A percentile compares a stretch with the other conserved stretches of the same genome.
These are phyloP conservation scores for Penicillium goetzii DNA, from an alignment of 495 filamentous ascomycete genomes.

Conservation along the genomic window DNA sequence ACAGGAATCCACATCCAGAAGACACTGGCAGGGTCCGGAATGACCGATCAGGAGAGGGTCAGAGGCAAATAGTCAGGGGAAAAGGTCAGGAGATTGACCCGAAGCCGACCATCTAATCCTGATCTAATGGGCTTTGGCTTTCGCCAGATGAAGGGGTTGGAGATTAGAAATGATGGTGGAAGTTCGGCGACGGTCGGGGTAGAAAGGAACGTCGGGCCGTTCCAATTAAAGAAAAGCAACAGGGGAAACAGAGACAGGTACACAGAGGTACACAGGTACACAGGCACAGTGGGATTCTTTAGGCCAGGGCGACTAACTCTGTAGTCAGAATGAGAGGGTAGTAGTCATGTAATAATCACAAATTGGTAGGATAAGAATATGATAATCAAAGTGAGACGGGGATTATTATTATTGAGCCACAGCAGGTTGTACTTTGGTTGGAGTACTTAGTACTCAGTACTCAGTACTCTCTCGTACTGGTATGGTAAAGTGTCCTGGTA, in stretches of 20 bases:
- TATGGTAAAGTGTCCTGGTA: neutral
- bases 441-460: too few relatives aligned
- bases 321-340: slow-evolving; percentile 6
- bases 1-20: slow-evolving; percentile 32
- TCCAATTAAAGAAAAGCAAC: slow-evolving; percentile 3
- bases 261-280: neutral
- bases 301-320: neutral
- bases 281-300: neutral
- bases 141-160: neutral
- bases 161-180: slow-evolving; percentile 7
- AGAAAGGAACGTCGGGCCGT: neutral
- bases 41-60: slow-evolving; percentile 17
- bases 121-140: neutral
- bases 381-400: neutral
- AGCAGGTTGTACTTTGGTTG: too few relatives aligned
- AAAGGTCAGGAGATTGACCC: slow-evolving; percentile 2
- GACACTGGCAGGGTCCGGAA: slow-evolving; percentile 6
- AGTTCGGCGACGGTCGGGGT: slow-evolving; percentile 10
- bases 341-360: too few relatives aligned
- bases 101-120: slow-evolving; percentile 7
- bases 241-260: neutral
- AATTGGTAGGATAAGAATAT: too few relatives aligned
- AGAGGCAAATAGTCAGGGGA: neutral
- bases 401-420: neutral
- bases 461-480: neutral